Base-by-base conservation (phyloP, 139 green algal genomes). In the Tetraselmis striata region DNA sequence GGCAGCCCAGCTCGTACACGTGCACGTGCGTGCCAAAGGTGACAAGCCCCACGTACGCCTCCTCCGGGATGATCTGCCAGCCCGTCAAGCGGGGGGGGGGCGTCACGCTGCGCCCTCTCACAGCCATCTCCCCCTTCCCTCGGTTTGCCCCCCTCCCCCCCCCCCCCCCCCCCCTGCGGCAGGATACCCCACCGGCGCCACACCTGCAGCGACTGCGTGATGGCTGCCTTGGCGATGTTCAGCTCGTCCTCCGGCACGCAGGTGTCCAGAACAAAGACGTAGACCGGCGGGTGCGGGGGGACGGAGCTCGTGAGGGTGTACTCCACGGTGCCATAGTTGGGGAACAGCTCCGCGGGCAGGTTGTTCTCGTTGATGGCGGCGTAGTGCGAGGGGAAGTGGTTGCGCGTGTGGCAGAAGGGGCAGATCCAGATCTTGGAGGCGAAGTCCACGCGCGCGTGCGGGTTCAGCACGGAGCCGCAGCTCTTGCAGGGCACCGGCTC, bases 341-440 rank as follows among this genome's bases (percentile, higher is more conserved):
- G 93, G 87, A 98, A 99, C 67, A 99, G 92, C 91, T 99, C 97
- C 23, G 96, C 96, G 2, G 96, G 96, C 74, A 98, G 90, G 82
- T 93, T 94, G 24, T 86, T 88, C 88, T 98, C 91, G 1, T 81
- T 89, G 84, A 98, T 95, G 84, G 87, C 80, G 79, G 95, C 89
- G 89, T 99, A 99, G 87, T 99, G 95, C 1, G 95, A 82, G 25
- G 96, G 96, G 85, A 99, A 99, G 83, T 98, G 95, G 89, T 98
- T 99, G 77, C 96, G 92, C 5, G 87, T 90, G 83, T 95, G 92
- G 90, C 96, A 99, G 78, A 99, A 94, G 28, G 96, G 95, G 88
- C 97, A 99, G 77, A 95, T 95, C 97, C 97, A 99, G 23, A 98
- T 86, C 77, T 96, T 96, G 31, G 84, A 89, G 77, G 89, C 85